Evolutionary conservation across 1,139 yeast genomes (phyloP), one percentile per base, ranked within the genome.

Genomic region (Kodamaea fungicola): DNA sequence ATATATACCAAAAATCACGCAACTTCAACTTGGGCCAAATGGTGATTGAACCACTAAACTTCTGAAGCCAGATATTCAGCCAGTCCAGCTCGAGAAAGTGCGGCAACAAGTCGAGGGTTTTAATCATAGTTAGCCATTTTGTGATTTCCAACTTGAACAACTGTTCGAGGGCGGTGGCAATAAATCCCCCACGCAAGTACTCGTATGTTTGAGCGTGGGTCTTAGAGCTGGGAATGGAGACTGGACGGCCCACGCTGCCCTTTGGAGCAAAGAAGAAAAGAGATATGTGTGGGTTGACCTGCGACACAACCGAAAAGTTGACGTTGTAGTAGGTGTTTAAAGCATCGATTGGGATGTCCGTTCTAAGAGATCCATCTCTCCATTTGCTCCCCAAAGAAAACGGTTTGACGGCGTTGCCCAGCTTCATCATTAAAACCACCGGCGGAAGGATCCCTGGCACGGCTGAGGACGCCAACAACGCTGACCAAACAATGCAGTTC

Each of bases 361-460:
- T 83, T 36, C 89, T 62, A 41, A 83, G 59, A 7, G 84, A 77
- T 0, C 90, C 90, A 56, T 83, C 90, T 46, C 80, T 71, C 89
- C 89, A 83, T 52, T 78, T 79, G 49, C 74, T 78, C 0, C 94
- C 94, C 48, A 84, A 70, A 21, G 85, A 79, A 52, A 81, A 84
- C 2, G 95, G 92, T 2, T 71, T 67, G 6, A 82, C 70, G 4
- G 57, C 55, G 21, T 28, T 33, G 33, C 67, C 65, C 33, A 71
- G 71, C 48, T 81, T 83, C 79, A 78, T 81, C 90, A 84, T 82
- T 38, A 85, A 62, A 5, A 83, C 88, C 22, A 84, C 92, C 0
- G 95, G 95, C 43, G 83, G 82, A 40, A 85, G 62, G n/a, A 85
- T 82, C 0, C 94, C 94, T 0, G 94, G 94, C 7, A 85, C 94